Conservation (phyloP, 1,284 basidiomycete species). For the Polyporus tsugae region DNA sequence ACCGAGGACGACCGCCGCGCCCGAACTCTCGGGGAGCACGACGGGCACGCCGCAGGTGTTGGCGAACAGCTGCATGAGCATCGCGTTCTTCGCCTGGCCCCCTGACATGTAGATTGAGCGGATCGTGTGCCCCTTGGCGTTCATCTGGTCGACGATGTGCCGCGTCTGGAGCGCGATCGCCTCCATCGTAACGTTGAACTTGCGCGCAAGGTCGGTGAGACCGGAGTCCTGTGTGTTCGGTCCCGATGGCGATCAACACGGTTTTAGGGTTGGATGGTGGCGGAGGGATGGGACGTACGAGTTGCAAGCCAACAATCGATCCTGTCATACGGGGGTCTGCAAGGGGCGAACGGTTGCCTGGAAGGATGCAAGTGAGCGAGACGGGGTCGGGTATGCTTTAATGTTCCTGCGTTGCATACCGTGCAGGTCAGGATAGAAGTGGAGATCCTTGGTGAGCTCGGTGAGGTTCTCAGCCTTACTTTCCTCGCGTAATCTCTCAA, state of each 20-base stretch:
- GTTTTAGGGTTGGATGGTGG: neutral
- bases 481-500: constrained; percentile 74
- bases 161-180: constrained; percentile 95
- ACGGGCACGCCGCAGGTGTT: constrained; percentile 87
- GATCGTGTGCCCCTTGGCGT: constrained; percentile 86
- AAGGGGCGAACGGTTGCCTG: constrained; percentile 95
- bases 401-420: constrained; percentile 49
- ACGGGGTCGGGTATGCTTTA: neutral
- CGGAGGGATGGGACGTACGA: constrained; percentile 52
- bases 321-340: constrained; percentile 95
- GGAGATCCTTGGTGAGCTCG: constrained; percentile 89
- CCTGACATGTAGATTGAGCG: constrained; percentile 92
- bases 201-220: constrained; percentile 85
- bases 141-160: constrained; percentile 95
- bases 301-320: constrained; percentile 86
- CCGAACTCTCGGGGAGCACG: constrained; percentile 81
- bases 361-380: neutral
- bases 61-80: constrained; percentile 90
- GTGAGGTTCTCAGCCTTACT: constrained; percentile 69
- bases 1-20: constrained; percentile 90
- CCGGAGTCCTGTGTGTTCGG: constrained; percentile 64
- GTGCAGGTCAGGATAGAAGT: constrained; percentile 95
- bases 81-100: constrained; percentile 88
- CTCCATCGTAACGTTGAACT: constrained; percentile 93
- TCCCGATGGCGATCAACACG: neutral